Base-by-base conservation (phyloP, 208 protist genomes). In the Angomonas deanei region DNA sequence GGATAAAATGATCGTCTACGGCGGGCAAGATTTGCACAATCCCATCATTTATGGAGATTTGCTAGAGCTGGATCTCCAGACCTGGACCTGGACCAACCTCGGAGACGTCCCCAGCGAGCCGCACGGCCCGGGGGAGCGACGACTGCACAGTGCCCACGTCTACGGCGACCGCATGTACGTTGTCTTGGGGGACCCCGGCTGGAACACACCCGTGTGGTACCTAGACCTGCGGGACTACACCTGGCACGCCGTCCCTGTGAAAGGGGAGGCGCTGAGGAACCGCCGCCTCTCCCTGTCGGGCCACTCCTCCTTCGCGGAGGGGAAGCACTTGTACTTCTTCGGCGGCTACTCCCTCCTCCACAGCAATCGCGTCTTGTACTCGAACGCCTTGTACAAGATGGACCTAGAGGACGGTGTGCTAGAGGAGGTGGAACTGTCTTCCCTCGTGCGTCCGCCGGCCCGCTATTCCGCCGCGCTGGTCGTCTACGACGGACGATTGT, bases 1-100 rank as follows among this genome's bases (percentile, higher is more conserved):
- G 21, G 80, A 96, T 67, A 80, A 72, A 8, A 92, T 96, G 89
- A 84, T 92, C 54, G 82, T 96, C 10, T 96, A 93, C 62, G 89
- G 89, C 17, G 89, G 89, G 1, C 78, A 91, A 47, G 71, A 78
- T 56, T 42, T 88, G 21, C 52, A 69, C 39, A 71, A 76, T 30
- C 72, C 64, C 0, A 38, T 74, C 0, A 33, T 78, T 13, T 74
- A 84, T 59, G 73, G 78, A 33, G 89, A 92, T 50, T 72, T 96
- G 31, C 50, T 90, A 30, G 74, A 80, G 57, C 70, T 96, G 10
- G 77, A 90, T 53, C 58, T 96, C 19, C n/a, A 46, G 0, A 85
- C 72, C 28, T 93, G 81, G 79, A 73, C 61, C n/a, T 93, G 88
- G 88, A 63, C 77, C 5, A 32, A 61, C 26, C 55, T 89, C 58